These are phyloP conservation scores for Geranium brycei DNA, from an alignment of 345 rosid species.

Conservation along the genomic window DNA sequence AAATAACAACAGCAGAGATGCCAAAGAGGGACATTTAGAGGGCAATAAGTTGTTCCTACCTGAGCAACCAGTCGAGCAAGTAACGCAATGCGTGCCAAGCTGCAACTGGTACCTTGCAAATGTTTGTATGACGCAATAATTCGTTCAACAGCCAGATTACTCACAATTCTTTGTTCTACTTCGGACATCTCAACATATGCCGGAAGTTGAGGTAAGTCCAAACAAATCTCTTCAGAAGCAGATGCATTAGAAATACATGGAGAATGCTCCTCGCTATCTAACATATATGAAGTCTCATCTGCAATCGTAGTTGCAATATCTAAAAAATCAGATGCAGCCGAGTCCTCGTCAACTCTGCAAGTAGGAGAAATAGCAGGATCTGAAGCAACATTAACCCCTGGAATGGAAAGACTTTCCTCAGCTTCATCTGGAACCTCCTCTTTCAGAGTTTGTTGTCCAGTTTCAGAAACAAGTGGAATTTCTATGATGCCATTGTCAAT, in stretches of 20 bases:
- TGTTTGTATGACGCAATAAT: constrained; percentile 61
- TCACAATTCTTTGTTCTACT: constrained; percentile 38
- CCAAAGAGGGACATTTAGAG: not conserved
- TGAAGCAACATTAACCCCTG: constrained; percentile 34
- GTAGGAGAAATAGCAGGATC: constrained; percentile 35
- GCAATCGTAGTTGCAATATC: constrained; percentile 37
- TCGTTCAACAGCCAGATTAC: constrained; percentile 53
- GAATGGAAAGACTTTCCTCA: constrained; percentile 27
- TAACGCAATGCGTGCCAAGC: constrained; percentile 44
- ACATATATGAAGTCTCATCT: constrained; percentile 22
- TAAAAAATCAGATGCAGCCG: constrained; percentile 22
- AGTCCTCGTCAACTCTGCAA: constrained; percentile 33
- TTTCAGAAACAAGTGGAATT: constrained; percentile 24
- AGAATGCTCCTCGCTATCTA: constrained; percentile 41
- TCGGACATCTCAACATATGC: constrained; percentile 55
- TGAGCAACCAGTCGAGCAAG: constrained; percentile 77
- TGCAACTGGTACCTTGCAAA: constrained; percentile 38
- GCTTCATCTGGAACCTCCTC: constrained; percentile 31
- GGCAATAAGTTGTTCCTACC: constrained; percentile 25
- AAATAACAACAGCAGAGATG: not conserved
- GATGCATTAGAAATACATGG: constrained; percentile 27
- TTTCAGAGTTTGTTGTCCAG: constrained; percentile 31
- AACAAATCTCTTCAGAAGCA: constrained; percentile 50
- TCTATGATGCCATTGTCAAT: constrained; percentile 35
- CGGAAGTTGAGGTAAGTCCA: constrained; percentile 58